These are phyloP conservation scores for Epichloe gansuensis DNA, from an alignment of 2,329 filamentous ascomycete genomes.

Conservation along the genomic window DNA sequence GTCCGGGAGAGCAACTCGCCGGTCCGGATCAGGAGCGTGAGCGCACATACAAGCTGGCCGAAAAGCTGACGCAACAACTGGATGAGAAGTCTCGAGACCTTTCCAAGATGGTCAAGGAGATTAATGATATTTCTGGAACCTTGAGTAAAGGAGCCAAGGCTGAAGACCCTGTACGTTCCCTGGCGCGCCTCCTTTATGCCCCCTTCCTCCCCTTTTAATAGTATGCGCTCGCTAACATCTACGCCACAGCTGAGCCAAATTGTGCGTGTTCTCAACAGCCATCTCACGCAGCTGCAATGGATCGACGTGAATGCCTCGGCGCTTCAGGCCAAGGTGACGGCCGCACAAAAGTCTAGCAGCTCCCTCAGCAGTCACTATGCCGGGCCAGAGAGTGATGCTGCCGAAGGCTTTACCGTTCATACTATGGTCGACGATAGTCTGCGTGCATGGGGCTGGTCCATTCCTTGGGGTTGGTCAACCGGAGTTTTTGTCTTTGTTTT, in stretches of 20 bases:
- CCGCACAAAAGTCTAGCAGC: slow-evolving; percentile 69
- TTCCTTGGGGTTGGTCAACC: background rate
- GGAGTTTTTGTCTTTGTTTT: background rate
- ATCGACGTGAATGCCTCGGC: slow-evolving; percentile 79
- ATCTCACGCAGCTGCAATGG: slow-evolving; percentile 82
- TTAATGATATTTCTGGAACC: slow-evolving; percentile 83
- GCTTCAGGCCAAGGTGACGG: slow-evolving; percentile 69
- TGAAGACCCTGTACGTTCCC: slow-evolving; percentile 64
- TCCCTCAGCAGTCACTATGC: slow-evolving; percentile 45
- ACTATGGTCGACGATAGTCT: slow-evolving; percentile 57
- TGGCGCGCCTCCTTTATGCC: background rate
- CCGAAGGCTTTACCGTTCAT: slow-evolving; percentile 83
- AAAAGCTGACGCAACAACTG: slow-evolving; percentile 80
- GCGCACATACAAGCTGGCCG: slow-evolving; percentile 88
- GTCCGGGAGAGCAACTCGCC: slow-evolving; percentile 61
- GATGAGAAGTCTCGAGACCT: slow-evolving; percentile 92
- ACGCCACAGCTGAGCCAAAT: slow-evolving; percentile 73
- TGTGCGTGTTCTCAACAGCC: slow-evolving; percentile 85
- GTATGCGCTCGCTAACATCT: slow-evolving; percentile 7
- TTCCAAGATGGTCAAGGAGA: slow-evolving; percentile 94
- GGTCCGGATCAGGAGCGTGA: slow-evolving; percentile 94
- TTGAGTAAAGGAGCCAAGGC: slow-evolving; percentile 82
- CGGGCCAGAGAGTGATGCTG: slow-evolving; percentile 54
- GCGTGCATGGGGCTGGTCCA: background rate
- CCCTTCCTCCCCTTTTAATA: slow-evolving; percentile 5